Evolutionary conservation across 371 early-diverging fungal species (phyloP).

Genomic region (Mucor piriformis): DNA sequence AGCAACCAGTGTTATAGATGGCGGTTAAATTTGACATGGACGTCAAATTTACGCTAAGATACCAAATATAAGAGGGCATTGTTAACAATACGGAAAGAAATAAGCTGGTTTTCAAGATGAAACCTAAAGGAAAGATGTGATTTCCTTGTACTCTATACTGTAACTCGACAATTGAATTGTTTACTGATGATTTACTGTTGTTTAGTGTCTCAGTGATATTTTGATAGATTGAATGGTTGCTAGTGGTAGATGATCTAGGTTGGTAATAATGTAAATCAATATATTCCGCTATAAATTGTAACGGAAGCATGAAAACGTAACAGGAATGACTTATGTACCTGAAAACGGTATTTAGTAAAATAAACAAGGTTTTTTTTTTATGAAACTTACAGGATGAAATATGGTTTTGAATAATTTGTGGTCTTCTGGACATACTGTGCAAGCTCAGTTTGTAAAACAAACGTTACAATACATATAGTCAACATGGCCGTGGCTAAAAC

Average conservation of each 20-base stretch:
- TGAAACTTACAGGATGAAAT: constrained; percentile 70
- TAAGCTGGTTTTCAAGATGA: constrained; percentile 21
- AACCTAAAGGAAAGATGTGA: constrained; percentile 2
- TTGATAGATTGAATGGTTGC: neutral
- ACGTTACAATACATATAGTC: constrained; percentile 59
- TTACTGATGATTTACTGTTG: constrained; percentile 5
- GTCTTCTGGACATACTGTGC: constrained; percentile 68
- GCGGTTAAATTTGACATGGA: constrained; percentile 82
- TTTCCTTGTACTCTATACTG: constrained; percentile 23
- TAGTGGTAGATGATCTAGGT: neutral
- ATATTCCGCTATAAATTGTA: constrained; percentile 61
- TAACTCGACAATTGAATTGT: constrained; percentile 19
- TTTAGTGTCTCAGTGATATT: constrained; percentile 11
- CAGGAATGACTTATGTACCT: constrained; percentile 76
- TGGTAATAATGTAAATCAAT: constrained; percentile 9
- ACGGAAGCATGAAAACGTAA: constrained; percentile 68
- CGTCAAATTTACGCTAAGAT: constrained; percentile 71
- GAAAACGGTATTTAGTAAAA: neutral
- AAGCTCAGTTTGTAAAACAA: constrained; percentile 70
- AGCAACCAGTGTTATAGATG: constrained; percentile 81
- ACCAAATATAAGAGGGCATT: constrained; percentile 81
- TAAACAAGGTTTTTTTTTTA: neutral
- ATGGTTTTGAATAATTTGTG: constrained; percentile 70
- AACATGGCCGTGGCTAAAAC: constrained; percentile 49
- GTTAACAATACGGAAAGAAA: constrained; percentile 62